Evolutionary conservation across 2,329 filamentous ascomycete genomes (phyloP), one percentile per base, ranked within the genome.

Genomic region (Rutstroemia sp.): DNA sequence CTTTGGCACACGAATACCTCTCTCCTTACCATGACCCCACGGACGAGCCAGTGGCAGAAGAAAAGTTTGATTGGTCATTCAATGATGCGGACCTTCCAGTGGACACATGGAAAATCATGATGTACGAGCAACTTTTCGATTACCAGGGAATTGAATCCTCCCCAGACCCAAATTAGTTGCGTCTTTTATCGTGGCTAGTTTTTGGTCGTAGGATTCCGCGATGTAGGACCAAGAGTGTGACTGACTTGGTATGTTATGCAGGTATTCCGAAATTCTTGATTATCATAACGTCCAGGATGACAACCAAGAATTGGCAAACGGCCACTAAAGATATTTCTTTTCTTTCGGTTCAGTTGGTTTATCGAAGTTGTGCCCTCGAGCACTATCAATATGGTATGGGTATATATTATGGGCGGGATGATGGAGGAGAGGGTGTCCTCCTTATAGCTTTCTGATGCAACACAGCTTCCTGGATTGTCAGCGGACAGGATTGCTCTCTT

Each of bases 41-140:
- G 46, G 94, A 99, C 69, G 94, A 99, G 78, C 94, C 94, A 1
- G 86, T 91, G 16, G 89, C 94, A 21, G 89, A 96, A 60, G 92
- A 96, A 78, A 96, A 96, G 76, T 99, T 99, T 68, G 94, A 99
- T 72, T 99, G 94, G 94, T 96, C 92, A 54, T 99, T 99, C 76
- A 97, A 97, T 72, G 94, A 99, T 67, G 94, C 92, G 48, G 94
- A 99, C 70, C 78, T 99, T 57, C 92, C 94, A 0, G 92, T 97
- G 51, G 94, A 99, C 70, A 96, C 92, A n/a, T 99, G 94, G 94
- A 99, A 99, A 78, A 96, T 99, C 71, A 99, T 97, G 94, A 99
- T 99, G 94, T 96, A 79, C 70, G 87, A 66, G 59, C 65, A 68
- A 68, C 63, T 68, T 62, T 61, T 64, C 58, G 64, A 67, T 49